These are phyloP conservation scores for Botrytis byssoidea DNA, from an alignment of 2,329 filamentous ascomycete species.

Conservation along the genomic window DNA sequence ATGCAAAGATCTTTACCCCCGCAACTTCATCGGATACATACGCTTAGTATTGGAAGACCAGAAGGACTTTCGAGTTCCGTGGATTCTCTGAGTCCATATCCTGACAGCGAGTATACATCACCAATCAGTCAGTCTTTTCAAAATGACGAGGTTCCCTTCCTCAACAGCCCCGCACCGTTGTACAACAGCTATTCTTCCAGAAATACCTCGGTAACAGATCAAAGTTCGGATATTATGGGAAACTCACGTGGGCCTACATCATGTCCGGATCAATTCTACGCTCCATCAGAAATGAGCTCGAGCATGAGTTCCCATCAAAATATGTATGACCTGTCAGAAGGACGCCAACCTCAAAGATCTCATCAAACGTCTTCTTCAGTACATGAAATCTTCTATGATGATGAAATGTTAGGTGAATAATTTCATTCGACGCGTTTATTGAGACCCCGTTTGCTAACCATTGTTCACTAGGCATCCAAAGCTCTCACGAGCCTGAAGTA, in stretches of 20 bases:
- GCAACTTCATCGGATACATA: slow-evolving; percentile 50
- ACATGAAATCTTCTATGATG: slow-evolving; percentile 40
- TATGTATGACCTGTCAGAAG: slow-evolving; percentile 48
- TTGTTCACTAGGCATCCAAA: slow-evolving; percentile 28
- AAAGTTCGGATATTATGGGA: slow-evolving; percentile 56
- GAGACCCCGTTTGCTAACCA: slow-evolving; percentile 19
- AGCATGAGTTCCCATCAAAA: slow-evolving; percentile 61
- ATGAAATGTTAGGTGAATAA: slow-evolving; percentile 42
- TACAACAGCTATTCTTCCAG: slow-evolving; percentile 53
- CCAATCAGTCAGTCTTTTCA: slow-evolving; percentile 54
- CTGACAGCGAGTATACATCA: slow-evolving; percentile 56
- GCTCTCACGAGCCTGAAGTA: slow-evolving; percentile 33
- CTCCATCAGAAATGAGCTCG: slow-evolving; percentile 59
- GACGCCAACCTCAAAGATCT: slow-evolving; percentile 35
- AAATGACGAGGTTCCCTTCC: slow-evolving; percentile 55
- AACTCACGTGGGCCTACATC: slow-evolving; percentile 56
- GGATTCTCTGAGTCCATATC: slow-evolving; percentile 53
- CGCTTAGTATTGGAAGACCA: slow-evolving; percentile 45
- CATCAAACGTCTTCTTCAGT: slow-evolving; percentile 34
- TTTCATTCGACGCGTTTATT: slow-evolving; percentile 21
- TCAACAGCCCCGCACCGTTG: slow-evolving; percentile 55
- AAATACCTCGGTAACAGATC: slow-evolving; percentile 52
- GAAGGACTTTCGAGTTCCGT: slow-evolving; percentile 36
- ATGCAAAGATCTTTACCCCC: slow-evolving; percentile 43
- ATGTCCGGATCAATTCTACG: slow-evolving; percentile 60